A percentile compares a stretch with the other conserved stretches of the same genome.
phyloP scores from a whole-genome alignment of 1,284 basidiomycete species.

The Cryptococcus sp. region DNA sequence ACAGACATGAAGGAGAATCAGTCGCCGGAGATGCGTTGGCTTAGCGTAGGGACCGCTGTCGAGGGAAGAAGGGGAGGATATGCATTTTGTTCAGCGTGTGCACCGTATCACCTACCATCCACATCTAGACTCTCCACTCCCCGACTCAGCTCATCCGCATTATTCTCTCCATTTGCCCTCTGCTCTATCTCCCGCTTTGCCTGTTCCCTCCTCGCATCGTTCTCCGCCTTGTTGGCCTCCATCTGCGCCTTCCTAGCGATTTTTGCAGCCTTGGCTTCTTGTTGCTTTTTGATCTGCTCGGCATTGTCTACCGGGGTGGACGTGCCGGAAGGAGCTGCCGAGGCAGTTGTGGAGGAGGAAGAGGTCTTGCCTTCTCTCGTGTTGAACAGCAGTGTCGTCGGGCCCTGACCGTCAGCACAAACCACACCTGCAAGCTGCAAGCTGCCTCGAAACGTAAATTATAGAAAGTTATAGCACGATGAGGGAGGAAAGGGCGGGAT shows the following conservation, averaged over 20 bases:
- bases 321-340: neutral
- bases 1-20: too few species aligned
- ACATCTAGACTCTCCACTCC: too few species aligned
- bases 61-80: too few species aligned
- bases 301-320: constrained; percentile 1
- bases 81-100: too few species aligned
- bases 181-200: constrained; percentile 10
- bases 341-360: neutral
- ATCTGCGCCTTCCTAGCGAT: neutral
- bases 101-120: too few species aligned
- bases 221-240: constrained; percentile 1
- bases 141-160: too few species aligned
- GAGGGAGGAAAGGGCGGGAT: constrained; percentile 26
- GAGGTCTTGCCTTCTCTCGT: neutral
- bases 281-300: neutral
- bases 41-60: too few species aligned
- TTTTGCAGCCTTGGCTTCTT: constrained; percentile 4
- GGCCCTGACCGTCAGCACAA: too few species aligned
- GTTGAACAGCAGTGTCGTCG: constrained; percentile 25
- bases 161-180: too few species aligned
- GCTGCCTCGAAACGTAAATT: too few species aligned
- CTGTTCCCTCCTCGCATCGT: neutral
- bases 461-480: neutral
- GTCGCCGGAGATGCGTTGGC: too few species aligned
- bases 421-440: too few species aligned